phyloP scores from a whole-genome alignment of 2,329 filamentous ascomycete species.

The Calcarisporium arbuscula region DNA sequence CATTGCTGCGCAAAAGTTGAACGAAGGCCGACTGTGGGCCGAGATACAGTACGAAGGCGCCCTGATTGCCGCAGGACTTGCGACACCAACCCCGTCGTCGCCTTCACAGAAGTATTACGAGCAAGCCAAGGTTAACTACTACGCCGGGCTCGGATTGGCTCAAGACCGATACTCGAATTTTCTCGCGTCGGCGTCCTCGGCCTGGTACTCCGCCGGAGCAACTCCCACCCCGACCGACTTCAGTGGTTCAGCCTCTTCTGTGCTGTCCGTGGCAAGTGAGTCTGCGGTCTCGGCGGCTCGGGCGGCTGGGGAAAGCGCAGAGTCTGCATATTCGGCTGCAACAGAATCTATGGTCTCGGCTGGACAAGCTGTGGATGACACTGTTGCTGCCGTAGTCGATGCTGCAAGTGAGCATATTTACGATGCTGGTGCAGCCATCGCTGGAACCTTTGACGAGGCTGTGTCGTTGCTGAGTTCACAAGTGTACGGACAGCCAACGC shows the following conservation, averaged over 20 bases:
- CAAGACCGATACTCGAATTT: conserved; percentile 76
- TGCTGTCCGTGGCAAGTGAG: conserved; percentile 42
- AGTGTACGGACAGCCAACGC: conserved; percentile 61
- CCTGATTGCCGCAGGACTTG: conserved; percentile 57
- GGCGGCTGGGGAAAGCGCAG: conserved; percentile 42
- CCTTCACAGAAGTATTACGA: conserved; percentile 52
- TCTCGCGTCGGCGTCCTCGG: conserved; percentile 63
- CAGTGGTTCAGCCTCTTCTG: conserved; percentile 40
- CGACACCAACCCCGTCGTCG: conserved; percentile 44
- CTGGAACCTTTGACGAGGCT: conserved; percentile 32
- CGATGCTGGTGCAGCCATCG: conserved; percentile 29
- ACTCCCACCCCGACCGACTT: conserved; percentile 54
- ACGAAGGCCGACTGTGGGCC: conserved; percentile 64
- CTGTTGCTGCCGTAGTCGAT: conserved; percentile 36
- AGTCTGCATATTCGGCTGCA: conserved; percentile 42
- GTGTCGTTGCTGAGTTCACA: conserved; percentile 61
- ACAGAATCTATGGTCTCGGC: conserved; percentile 35
- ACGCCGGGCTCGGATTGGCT: conserved; percentile 70
- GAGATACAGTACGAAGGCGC: conserved; percentile 65
- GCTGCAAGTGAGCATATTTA: conserved; percentile 34
- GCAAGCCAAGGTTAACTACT: conserved; percentile 62
- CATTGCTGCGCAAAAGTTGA: conserved; percentile 63
- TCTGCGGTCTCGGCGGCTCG: conserved; percentile 39
- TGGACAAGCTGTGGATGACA: conserved; percentile 30
- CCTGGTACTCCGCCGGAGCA: conserved; percentile 53